Conservation (phyloP, 2,329 filamentous ascomycete species). For the Didymella keratinophila region DNA sequence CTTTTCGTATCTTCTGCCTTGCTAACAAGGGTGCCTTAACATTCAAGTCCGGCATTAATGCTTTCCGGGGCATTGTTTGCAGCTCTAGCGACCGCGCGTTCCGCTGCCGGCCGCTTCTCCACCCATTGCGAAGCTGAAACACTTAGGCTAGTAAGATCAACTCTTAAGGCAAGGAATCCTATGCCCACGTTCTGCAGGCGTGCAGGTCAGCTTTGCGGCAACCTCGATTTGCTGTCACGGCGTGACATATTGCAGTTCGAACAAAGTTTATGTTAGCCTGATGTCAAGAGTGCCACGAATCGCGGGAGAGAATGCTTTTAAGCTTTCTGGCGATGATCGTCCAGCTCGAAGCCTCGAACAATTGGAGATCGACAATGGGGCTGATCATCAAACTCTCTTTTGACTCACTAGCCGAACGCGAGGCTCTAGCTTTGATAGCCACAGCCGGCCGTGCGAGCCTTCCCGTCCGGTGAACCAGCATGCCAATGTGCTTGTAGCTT, state of each 20-base stretch:
- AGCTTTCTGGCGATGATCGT: neutral
- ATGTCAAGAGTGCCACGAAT: neutral
- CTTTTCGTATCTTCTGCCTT: neutral
- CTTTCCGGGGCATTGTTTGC: neutral
- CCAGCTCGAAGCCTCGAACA: neutral
- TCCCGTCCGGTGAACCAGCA: slow-evolving; percentile 8
- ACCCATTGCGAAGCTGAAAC: slow-evolving; percentile 6
- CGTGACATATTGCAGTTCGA: neutral
- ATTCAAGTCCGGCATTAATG: slow-evolving; percentile 1
- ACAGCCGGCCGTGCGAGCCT: slow-evolving; percentile 4
- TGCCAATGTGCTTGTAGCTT: neutral
- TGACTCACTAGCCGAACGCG: slow-evolving; percentile 7
- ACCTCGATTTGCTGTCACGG: neutral
- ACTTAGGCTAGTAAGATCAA: slow-evolving; percentile 5
- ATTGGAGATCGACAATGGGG: slow-evolving; percentile 4
- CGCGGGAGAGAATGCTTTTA: neutral
- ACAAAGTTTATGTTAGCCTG: neutral
- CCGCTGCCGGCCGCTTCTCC: slow-evolving; percentile 9
- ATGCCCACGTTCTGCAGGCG: neutral
- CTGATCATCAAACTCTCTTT: slow-evolving; percentile 12
- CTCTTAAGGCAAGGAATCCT: slow-evolving; percentile 5
- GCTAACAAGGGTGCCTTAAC: neutral
- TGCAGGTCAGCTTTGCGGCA: neutral
- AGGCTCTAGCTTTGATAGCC: slow-evolving; percentile 5
- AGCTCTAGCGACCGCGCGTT: slow-evolving; percentile 10